Evolutionary conservation across 2,329 filamentous ascomycete genomes (phyloP).

Genomic region (Coniosporium tulheliwenetii): DNA sequence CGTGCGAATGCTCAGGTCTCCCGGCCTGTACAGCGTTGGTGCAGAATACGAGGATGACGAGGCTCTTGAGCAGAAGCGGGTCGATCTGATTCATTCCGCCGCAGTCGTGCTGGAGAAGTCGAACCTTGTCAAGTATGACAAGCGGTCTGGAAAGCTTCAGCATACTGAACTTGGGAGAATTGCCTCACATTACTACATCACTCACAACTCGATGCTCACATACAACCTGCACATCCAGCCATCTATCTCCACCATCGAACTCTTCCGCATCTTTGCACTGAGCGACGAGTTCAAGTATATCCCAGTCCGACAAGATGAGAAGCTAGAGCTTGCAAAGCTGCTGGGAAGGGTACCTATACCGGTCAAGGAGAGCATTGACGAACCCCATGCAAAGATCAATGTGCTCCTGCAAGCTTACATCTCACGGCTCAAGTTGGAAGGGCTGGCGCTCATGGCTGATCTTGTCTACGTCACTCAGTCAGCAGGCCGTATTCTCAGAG

Average conservation of each 20-base stretch:
- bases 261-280: slow-evolving; percentile 90
- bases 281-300: slow-evolving; percentile 99
- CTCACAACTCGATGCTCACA: slow-evolving; percentile 86
- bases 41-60: slow-evolving; percentile 90
- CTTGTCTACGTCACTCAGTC: slow-evolving; percentile 98
- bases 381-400: slow-evolving; percentile 95
- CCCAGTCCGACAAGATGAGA: slow-evolving; percentile 92
- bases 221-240: slow-evolving; percentile 94
- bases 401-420: slow-evolving; percentile 94
- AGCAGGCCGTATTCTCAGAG: slow-evolving; percentile 84
- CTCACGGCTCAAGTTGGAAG: slow-evolving; percentile 83
- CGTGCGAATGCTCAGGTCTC: slow-evolving; percentile 91
- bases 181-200: slow-evolving; percentile 97
- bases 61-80: slow-evolving; percentile 84
- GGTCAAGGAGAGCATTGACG: slow-evolving; percentile 94
- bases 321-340: slow-evolving; percentile 85
- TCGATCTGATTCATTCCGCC: slow-evolving; percentile 93
- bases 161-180: slow-evolving; percentile 89
- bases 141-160: slow-evolving; percentile 76
- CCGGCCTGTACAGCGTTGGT: slow-evolving; percentile 87
- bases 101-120: slow-evolving; percentile 76
- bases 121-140: slow-evolving; percentile 86
- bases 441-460: slow-evolving; percentile 91
- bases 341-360: slow-evolving; percentile 83
- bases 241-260: slow-evolving; percentile 80